Evolutionary conservation across 2,329 filamentous ascomycete genomes (phyloP), one percentile per base, ranked within the genome.

Genomic region (Cercospora zeae-maydis): DNA sequence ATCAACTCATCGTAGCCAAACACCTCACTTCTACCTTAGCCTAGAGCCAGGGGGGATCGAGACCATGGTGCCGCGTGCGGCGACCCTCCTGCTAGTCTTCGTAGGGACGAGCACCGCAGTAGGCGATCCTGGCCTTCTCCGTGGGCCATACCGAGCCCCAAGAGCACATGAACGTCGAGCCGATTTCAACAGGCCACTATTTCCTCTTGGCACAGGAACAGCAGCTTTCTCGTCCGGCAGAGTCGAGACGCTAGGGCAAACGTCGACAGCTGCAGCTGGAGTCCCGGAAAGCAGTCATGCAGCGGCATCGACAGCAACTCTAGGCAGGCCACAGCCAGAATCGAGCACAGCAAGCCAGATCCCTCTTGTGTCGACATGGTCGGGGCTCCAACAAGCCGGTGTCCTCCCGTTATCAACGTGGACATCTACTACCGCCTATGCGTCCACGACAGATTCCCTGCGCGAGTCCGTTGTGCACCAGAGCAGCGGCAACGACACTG

Each of bases 21-120:
- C 45, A 54, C 36, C n/a, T 34, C 30, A 47, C 55, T 33, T 47
- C 19, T 24, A 6, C n/a, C n/a, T n/a, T 3, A 27, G 24, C 6
- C 24, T 6, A 6, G 24, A 27, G 24, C 24, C 24, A 11, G 49
- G 37, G n/a, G 49, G 37, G 2, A 21, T 24, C 21, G 33, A 51
- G 19, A 59, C 34, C 19, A 64, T 62, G 59, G 49, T 64, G 63
- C 59, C 63, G 37, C 33, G 31, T 27, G 59, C 53, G 54, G 62
- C 62, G 58, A 59, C 21, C 30, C 37, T 64, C 7, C 34, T 59
- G 63, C 55, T 62, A 56, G 55, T 49, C 7, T 56, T 62, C 14
- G 47, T 54, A 55, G 54, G 33, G 34, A 59, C 63, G 53, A 59
- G 21, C 54, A 49, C 59, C 10, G 63, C 59, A 27, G 34, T 49